Evolutionary conservation across 169 alveolate genomes (phyloP).

Genomic region (Eimeria sp.): DNA sequence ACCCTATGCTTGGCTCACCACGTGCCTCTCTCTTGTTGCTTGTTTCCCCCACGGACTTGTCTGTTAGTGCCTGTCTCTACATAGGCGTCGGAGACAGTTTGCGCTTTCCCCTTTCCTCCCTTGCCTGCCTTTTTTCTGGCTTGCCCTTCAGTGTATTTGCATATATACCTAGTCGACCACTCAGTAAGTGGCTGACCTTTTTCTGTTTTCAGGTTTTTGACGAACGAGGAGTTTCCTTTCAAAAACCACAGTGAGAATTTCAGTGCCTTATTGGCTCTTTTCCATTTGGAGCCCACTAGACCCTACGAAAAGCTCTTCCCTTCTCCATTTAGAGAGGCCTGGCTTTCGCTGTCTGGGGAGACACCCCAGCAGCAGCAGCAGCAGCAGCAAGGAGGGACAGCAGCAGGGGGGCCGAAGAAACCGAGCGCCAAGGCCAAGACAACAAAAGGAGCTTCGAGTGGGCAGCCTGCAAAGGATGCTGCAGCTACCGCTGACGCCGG

Average conservation of each 20-base stretch:
- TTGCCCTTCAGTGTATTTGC: too few relatives aligned
- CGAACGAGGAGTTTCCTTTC: constrained; percentile 68
- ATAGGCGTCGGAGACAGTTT: too few relatives aligned
- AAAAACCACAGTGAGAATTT: constrained; percentile 74
- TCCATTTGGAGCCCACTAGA: constrained; percentile 69
- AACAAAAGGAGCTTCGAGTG: neutral
- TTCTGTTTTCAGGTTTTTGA: constrained; percentile 44
- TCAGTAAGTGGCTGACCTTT: too few relatives aligned
- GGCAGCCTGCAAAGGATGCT: constrained; percentile 22
- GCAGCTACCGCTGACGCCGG: constrained; percentile 8
- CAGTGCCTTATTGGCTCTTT: constrained; percentile 64
- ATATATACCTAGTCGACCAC: too few relatives aligned
- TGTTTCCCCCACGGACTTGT: neutral
- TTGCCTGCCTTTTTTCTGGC: too few relatives aligned
- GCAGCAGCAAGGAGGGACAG: constrained; percentile 26
- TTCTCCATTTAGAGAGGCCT: constrained; percentile 75
- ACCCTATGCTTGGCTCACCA: neutral
- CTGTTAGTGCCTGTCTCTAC: neutral
- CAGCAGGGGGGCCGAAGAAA: constrained; percentile 50
- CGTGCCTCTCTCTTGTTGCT: neutral
- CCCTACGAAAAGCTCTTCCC: constrained; percentile 79
- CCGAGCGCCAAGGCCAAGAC: constrained; percentile 36
- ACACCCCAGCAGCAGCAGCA: constrained; percentile 38
- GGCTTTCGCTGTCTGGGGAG: constrained; percentile 74
- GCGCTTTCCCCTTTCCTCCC: too few relatives aligned